Evolutionary conservation across 1,284 basidiomycete species (phyloP), one percentile per base, ranked within the genome.

Genomic region (Psilocybe mexicana): DNA sequence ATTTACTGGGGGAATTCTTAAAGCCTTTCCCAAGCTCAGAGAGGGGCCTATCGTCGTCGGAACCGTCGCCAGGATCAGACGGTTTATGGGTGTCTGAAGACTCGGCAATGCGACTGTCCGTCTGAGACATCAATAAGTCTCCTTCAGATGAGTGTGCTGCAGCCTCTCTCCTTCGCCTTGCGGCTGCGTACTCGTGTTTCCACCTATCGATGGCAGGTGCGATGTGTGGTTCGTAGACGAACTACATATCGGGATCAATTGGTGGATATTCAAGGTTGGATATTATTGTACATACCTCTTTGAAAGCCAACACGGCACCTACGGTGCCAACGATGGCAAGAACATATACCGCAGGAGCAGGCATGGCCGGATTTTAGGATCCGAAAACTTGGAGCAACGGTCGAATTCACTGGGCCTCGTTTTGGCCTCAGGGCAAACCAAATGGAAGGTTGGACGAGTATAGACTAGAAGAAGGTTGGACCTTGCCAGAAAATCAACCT

Each of bases 191-290:
- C 49, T 68, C 67, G 43, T 60, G 59, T 24, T 57, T 64, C 65
- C 65, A 67, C 57, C 58, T 66, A 48, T 63, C 67, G 52, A 70
- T 52, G 48, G 61, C 61, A 10, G 67, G 68, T 24, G 65, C 65
- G 45, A 71, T 65, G 44, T 70, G 69, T 18, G 70, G 69, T 26
- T 68, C 68, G 48, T 69, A 70, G 36, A 71, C 68, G 44, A 71
- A 69, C 70, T 71, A 52, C 3, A 30, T 40, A 18, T 49, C 33
- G 48, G 46, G 55, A 30, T 26, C 35, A 58, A 38, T 49, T 30
- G 7, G 43, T 33, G 42, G 58, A 57, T 56, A 42, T 28, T 43
- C 14, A 18, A 26, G 52, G 30, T 43, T 33, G 40, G 3, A 26
- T 52, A 49, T 25, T 25, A 36, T 45, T 23, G 38, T 50, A 59